Conservation (phyloP, 2,329 filamentous ascomycete species). For the Pezicula rhizophila region DNA sequence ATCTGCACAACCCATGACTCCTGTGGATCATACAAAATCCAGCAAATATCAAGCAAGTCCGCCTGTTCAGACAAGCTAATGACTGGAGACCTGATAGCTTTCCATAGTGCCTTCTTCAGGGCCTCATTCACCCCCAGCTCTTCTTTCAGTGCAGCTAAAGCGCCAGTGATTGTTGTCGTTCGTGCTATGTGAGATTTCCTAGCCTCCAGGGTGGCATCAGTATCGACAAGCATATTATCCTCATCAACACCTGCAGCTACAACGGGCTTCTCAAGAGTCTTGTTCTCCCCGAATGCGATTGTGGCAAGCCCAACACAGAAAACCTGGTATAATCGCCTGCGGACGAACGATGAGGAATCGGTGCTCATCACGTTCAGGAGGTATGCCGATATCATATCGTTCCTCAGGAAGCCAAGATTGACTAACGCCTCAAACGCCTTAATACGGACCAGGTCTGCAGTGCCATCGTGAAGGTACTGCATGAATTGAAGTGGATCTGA, state of each 20-base stretch:
- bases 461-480: slow-evolving; percentile 60
- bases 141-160: slow-evolving; percentile 41
- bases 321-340: slow-evolving; percentile 52
- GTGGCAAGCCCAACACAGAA: slow-evolving; percentile 55
- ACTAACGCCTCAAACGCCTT: slow-evolving; percentile 60
- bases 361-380: slow-evolving; percentile 53
- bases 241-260: slow-evolving; percentile 22
- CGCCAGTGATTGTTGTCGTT: slow-evolving; percentile 40
- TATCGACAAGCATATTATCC: slow-evolving; percentile 40
- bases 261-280: slow-evolving; percentile 17
- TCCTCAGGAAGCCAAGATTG: slow-evolving; percentile 55
- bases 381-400: slow-evolving; percentile 48
- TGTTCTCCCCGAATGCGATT: slow-evolving; percentile 57
- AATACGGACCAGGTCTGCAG: slow-evolving; percentile 55
- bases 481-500: slow-evolving; percentile 49
- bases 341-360: slow-evolving; percentile 58
- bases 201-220: slow-evolving; percentile 38
- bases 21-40: slow-evolving; percentile 43
- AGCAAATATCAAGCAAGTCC: slow-evolving; percentile 45
- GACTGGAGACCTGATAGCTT: slow-evolving; percentile 40
- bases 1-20: slow-evolving; percentile 40
- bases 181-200: slow-evolving; percentile 42
- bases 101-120: slow-evolving; percentile 42
- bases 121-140: slow-evolving; percentile 39
- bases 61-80: slow-evolving; percentile 42